phyloP scores from a whole-genome alignment of 176 grass and related monocot genomes.

The Zoysia pacifica region DNA sequence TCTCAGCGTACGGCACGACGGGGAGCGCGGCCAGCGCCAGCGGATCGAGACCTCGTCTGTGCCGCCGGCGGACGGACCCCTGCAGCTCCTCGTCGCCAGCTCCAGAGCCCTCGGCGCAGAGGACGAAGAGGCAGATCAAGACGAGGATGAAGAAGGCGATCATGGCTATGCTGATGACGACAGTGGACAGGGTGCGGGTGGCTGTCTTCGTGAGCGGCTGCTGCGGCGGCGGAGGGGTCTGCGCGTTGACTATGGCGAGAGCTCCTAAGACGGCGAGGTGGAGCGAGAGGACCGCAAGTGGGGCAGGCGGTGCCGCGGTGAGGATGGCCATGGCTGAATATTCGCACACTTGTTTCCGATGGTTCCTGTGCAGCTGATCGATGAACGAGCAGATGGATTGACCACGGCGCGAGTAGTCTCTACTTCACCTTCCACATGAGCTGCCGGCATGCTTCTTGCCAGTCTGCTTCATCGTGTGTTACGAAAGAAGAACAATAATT shows the following conservation, averaged over 20 bases:
- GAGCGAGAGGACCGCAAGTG: background rate
- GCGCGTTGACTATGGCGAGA: background rate
- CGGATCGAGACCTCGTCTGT: constrained; percentile 52
- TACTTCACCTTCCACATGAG: background rate
- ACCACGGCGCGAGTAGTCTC: too few relatives aligned
- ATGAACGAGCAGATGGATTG: background rate
- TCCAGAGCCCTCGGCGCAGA: constrained; percentile 38
- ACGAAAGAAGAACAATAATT: too few relatives aligned
- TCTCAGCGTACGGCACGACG: constrained; percentile 54
- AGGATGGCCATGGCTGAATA: background rate
- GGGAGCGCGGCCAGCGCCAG: constrained; percentile 55
- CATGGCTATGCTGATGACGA: constrained; percentile 51
- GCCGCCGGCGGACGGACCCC: constrained; percentile 17
- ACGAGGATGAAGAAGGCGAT: constrained; percentile 65
- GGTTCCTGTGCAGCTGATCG: background rate
- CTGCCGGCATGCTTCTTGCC: background rate
- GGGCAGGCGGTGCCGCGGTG: background rate
- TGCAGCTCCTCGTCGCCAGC: background rate
- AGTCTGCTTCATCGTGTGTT: too few relatives aligned
- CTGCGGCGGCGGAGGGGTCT: background rate
- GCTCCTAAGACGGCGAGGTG: background rate
- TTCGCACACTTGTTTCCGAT: background rate
- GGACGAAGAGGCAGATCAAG: constrained; percentile 52
- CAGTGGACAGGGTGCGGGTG: constrained; percentile 44
- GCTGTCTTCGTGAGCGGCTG: constrained; percentile 3